A percentile compares a stretch with the other conserved stretches of the same genome.
Evolutionary conservation across 2,329 filamentous ascomycete genomes (phyloP).

Genomic region (Pestalotiopsis sp.): DNA sequence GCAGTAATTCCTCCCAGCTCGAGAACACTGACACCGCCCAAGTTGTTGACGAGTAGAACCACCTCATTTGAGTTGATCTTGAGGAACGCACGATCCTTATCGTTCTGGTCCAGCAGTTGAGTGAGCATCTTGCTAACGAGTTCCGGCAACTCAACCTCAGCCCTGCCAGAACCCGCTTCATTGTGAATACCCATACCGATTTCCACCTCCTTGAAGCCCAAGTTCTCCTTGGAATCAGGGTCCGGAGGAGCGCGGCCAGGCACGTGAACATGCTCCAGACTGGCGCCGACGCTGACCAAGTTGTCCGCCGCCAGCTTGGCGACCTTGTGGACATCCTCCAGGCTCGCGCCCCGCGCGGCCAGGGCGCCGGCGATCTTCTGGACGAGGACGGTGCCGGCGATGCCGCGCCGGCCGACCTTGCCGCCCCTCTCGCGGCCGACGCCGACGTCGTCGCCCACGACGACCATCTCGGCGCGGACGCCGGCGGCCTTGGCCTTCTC

Average conservation of each 20-base stretch:
- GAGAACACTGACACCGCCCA: constrained; percentile 72
- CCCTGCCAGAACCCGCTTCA: constrained; percentile 60
- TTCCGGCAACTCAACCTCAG: constrained; percentile 52
- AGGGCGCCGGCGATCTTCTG: constrained; percentile 87
- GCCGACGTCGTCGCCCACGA: constrained; percentile 90
- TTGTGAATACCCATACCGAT: constrained; percentile 82
- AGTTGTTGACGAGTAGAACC: constrained; percentile 74
- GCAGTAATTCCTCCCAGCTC: constrained; percentile 73
- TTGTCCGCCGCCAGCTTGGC: constrained; percentile 75
- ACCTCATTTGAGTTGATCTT: constrained; percentile 64
- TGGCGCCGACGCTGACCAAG: constrained; percentile 82
- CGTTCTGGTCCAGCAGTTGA: constrained; percentile 67
- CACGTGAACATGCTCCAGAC: constrained; percentile 89
- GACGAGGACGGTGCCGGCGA: constrained; percentile 90
- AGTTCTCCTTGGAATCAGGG: constrained; percentile 50
- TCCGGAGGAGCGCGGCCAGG: constrained; percentile 69
- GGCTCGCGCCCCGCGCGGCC: constrained; percentile 67
- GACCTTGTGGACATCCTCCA: constrained; percentile 73
- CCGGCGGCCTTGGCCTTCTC: constrained; percentile 88
- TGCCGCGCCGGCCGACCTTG: constrained; percentile 90
- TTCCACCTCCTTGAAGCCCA: constrained; percentile 62
- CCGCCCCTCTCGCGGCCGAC: constrained; percentile 80
- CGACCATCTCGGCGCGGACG: constrained; percentile 81
- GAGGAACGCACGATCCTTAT: constrained; percentile 73
- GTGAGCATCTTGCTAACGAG: constrained; percentile 68